Conservation (phyloP, 208 protist genomes). For the Polymyxa betae region DNA sequence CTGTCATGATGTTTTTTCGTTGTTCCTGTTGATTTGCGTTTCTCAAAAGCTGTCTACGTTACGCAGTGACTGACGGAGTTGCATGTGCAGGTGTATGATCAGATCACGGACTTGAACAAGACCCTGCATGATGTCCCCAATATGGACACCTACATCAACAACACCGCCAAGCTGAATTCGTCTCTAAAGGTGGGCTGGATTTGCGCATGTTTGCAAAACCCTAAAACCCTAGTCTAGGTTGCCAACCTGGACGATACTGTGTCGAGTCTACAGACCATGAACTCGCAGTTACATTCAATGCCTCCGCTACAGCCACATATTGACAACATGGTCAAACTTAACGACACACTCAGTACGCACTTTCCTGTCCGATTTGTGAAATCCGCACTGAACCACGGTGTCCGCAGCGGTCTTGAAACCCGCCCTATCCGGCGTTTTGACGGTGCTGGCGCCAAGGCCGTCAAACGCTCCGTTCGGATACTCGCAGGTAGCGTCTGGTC, state of each 20-base stretch:
- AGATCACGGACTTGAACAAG: slow-evolving; percentile 43
- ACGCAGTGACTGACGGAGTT: no score
- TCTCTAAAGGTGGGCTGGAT: no score
- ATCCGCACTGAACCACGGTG: background rate
- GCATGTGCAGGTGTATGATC: slow-evolving; percentile 15
- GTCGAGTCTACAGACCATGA: background rate
- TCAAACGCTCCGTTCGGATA: background rate
- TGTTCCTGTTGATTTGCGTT: no score
- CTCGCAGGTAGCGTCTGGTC: background rate
- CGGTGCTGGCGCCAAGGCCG: background rate
- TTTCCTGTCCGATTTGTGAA: background rate
- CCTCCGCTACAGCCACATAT: background rate
- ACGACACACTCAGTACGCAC: background rate
- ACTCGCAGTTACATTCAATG: slow-evolving; percentile 19
- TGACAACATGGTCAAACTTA: slow-evolving; percentile 52
- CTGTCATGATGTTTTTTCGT: no score
- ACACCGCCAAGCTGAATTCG: slow-evolving; percentile 34
- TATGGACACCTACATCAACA: slow-evolving; percentile 52
- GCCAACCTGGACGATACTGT: background rate
- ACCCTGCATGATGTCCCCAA: slow-evolving; percentile 18
- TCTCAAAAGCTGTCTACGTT: no score
- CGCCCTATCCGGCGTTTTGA: background rate
- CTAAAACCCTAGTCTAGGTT: no score
- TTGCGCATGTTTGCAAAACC: no score
- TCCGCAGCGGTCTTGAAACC: background rate